These are phyloP conservation scores for Saturnispora besseyi DNA, from an alignment of 805 yeast genomes.

Conservation along the genomic window DNA sequence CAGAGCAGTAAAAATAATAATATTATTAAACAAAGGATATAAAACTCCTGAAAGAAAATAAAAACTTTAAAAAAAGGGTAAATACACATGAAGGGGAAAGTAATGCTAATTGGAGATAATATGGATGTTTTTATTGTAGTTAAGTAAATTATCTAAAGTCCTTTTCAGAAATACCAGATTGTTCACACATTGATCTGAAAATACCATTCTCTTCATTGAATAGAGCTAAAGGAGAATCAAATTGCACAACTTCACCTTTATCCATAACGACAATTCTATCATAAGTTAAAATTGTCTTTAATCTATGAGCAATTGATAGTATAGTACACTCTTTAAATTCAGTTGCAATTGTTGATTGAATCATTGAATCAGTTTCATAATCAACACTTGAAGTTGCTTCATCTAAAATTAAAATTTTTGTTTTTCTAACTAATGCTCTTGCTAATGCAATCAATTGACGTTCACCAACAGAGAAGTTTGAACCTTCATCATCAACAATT, in stretches of 20 bases:
- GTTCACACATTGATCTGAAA: constrained; percentile 44
- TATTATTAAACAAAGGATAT: not conserved
- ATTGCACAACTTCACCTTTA: constrained; percentile 44
- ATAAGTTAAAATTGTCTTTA: constrained; percentile 51
- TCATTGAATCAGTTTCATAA: constrained; percentile 57
- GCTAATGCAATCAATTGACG: constrained; percentile 62
- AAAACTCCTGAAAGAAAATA: not conserved
- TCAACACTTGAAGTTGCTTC: constrained; percentile 77
- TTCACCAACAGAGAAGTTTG: constrained; percentile 65
- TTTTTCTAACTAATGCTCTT: constrained; percentile 56
- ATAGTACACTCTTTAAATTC: constrained; percentile 60
- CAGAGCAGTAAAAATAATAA: not conserved
- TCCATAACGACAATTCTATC: constrained; percentile 55
- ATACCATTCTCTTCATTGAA: constrained; percentile 38
- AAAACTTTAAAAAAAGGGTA: not conserved
- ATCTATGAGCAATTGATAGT: constrained; percentile 64
- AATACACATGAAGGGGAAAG: not conserved
- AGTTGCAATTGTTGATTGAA: constrained; percentile 48
- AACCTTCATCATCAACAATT: constrained; percentile 57
- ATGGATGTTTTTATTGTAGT: not conserved
- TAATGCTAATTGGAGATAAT: not conserved
- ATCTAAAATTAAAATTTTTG: constrained; percentile 56
- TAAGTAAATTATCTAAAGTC: not conserved
- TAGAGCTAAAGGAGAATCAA: constrained; percentile 43
- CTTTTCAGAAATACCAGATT: constrained; percentile 32